Evolutionary conservation across 108 stramenopile genomes (phyloP).

Genomic region (Fragilariopsis cylindrus): DNA sequence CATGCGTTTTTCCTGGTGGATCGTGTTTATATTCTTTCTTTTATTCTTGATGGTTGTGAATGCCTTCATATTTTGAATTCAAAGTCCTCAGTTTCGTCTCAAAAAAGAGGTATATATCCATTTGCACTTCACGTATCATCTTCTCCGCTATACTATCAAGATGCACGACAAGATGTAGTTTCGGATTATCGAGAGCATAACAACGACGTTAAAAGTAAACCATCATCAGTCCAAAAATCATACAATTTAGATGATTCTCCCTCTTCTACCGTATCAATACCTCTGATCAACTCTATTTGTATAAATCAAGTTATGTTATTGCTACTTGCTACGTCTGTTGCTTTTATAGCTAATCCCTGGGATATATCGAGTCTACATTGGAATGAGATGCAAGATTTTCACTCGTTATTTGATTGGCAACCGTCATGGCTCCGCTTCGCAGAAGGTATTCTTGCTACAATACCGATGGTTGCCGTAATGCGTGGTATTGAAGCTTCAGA

Average conservation of each 20-base stretch:
- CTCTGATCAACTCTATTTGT: constrained; percentile 29
- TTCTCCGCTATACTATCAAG: background rate
- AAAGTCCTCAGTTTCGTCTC: background rate
- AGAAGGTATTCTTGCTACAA: constrained; percentile 44
- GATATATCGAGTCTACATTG: constrained; percentile 28
- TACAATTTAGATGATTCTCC: background rate
- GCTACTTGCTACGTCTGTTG: constrained; percentile 21
- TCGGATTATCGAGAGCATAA: background rate
- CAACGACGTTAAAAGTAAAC: background rate
- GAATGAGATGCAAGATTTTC: constrained; percentile 13
- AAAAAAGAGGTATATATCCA: background rate
- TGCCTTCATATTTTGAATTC: constrained; percentile 6
- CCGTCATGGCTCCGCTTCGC: constrained; percentile 19
- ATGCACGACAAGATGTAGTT: background rate
- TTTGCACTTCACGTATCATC: constrained; percentile 2
- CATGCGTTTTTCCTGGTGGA: constrained; percentile 1
- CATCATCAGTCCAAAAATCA: background rate
- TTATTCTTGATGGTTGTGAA: constrained; percentile 3
- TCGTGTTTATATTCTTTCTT: background rate
- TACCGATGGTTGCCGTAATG: constrained; percentile 48
- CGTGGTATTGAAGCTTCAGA: constrained; percentile 37
- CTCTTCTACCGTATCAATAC: constrained; percentile 7
- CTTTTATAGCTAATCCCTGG: constrained; percentile 5
- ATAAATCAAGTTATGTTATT: constrained; percentile 27
- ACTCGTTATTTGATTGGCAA: constrained; percentile 33